These are phyloP conservation scores for Fusarium mundagurra DNA, from an alignment of 2,329 filamentous ascomycete genomes.

Conservation along the genomic window DNA sequence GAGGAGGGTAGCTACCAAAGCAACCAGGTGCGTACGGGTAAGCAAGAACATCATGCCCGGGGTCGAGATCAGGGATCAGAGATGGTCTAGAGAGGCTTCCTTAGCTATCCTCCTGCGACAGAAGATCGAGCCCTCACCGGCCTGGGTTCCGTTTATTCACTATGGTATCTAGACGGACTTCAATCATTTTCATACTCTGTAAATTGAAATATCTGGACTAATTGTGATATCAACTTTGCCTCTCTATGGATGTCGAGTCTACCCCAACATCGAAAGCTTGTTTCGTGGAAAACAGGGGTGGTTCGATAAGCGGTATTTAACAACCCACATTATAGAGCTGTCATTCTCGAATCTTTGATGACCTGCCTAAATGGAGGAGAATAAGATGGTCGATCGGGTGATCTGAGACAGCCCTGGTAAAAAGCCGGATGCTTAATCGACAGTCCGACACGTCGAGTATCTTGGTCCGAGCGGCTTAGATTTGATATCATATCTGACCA, in stretches of 20 bases:
- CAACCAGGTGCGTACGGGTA: accelerated
- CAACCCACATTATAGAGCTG: background rate
- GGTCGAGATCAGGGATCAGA: background rate
- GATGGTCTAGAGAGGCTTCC: background rate
- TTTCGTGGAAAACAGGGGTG: slow-evolving; percentile 49
- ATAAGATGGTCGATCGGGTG: slow-evolving; percentile 65
- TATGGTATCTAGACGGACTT: background rate
- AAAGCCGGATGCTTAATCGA: slow-evolving; percentile 69
- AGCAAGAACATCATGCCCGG: accelerated
- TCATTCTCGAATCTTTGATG: background rate
- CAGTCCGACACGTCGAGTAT: slow-evolving; percentile 53
- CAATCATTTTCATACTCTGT: accelerated
- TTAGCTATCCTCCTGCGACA: background rate
- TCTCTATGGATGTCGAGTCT: slow-evolving; percentile 40
- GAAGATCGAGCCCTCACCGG: background rate
- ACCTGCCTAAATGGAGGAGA: slow-evolving; percentile 52
- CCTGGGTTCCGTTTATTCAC: background rate
- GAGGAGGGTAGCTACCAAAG: background rate
- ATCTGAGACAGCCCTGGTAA: slow-evolving; percentile 66
- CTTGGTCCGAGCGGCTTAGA: slow-evolving; percentile 62
- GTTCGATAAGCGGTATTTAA: slow-evolving; percentile 40
- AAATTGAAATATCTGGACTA: accelerated
- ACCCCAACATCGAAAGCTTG: slow-evolving; percentile 56
- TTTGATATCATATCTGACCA: slow-evolving; percentile 67
- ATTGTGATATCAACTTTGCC: background rate